phyloP scores from a whole-genome alignment of 2,329 filamentous ascomycete species.

The Trichocomaceae sp. region DNA sequence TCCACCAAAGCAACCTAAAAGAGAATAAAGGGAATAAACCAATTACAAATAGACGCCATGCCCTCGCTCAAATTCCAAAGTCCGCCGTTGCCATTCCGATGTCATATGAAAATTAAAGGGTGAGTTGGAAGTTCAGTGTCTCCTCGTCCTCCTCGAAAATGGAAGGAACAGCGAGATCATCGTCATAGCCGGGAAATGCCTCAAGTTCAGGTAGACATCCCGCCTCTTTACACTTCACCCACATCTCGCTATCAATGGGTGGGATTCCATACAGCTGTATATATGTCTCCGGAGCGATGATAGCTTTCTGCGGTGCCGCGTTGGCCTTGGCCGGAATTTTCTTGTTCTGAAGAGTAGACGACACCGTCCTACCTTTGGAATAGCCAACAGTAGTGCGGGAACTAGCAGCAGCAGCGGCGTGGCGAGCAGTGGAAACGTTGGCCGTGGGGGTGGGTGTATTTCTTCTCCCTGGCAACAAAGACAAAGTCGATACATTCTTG shows the following conservation, averaged over 20 bases:
- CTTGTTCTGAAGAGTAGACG: constrained; percentile 25
- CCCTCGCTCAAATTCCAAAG: background rate
- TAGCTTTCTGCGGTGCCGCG: constrained; percentile 20
- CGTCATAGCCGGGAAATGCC: constrained; percentile 18
- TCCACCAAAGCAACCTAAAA: constrained; percentile 14
- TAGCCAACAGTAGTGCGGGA: constrained; percentile 83
- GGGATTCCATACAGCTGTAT: constrained; percentile 38
- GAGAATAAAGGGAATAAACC: background rate
- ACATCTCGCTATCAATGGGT: constrained; percentile 39
- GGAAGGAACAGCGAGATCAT: constrained; percentile 21
- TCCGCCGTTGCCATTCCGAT: background rate
- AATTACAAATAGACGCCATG: constrained; percentile 9
- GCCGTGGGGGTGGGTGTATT: constrained; percentile 40
- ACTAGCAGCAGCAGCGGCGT: constrained; percentile 56
- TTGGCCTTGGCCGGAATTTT: constrained; percentile 18
- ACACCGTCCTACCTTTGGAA: constrained; percentile 59
- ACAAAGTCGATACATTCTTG: constrained; percentile 28
- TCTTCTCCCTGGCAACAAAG: constrained; percentile 32
- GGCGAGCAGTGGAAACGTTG: constrained; percentile 50
- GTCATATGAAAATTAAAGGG: constrained; percentile 21
- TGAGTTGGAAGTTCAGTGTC: constrained; percentile 34
- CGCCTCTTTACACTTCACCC: constrained; percentile 34
- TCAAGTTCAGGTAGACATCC: constrained; percentile 26
- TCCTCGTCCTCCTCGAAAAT: constrained; percentile 36
- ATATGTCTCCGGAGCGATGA: constrained; percentile 38